Base-by-base conservation (phyloP, 805 yeast genomes). In the Cyberlindnera nakhonratchasimensis region DNA sequence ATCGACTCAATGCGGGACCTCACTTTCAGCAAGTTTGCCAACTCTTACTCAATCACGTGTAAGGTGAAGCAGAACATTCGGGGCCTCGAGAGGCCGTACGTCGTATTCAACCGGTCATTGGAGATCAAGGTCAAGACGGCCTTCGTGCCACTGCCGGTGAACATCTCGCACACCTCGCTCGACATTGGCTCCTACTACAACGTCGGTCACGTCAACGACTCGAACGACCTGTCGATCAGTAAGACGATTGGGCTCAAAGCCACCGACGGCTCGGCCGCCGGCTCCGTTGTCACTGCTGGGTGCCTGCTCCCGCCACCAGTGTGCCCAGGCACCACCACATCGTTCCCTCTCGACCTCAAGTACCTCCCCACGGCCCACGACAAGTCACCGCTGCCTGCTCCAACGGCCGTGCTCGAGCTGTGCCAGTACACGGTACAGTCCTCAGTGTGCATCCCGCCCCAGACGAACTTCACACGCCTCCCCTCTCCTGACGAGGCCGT, bases 41-140 rank as follows among this genome's bases (percentile, higher is more conserved):
- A 52, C 26, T 42, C 37, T 17, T 54, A 52, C 39, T 35, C 34
- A 14, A 42, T 54, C 19, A 38, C 35, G 18, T 51, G 47, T 14
- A 40, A 42, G 9, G 45, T 51, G 2, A 38, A 37, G 22, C 57
- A 53, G 39, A 41, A 50, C 21, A 40, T 51, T 14, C 28, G 24
- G 4, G 42, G 43, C 3, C 29, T 30, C 16, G 47, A 43, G 13
- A 42, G 42, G 17, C 49, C 52, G 4, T 50, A 41, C 30, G 47
- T 50, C 2, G 41, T 54, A 17, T 47, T 54, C 34, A 38, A 46
- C 2, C 43, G 58, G 42, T 41, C 51, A 1, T 25, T 48, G 45
- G 53, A 52, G 34, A 44, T 54, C 29, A 45, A 43, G 20, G 51
- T 54, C 3, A 18, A 39, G 6, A 28, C 29, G 12, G 13, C 18